Conservation (phyloP, 2,329 filamentous ascomycete genomes). For the Aureobasidium sp. region DNA sequence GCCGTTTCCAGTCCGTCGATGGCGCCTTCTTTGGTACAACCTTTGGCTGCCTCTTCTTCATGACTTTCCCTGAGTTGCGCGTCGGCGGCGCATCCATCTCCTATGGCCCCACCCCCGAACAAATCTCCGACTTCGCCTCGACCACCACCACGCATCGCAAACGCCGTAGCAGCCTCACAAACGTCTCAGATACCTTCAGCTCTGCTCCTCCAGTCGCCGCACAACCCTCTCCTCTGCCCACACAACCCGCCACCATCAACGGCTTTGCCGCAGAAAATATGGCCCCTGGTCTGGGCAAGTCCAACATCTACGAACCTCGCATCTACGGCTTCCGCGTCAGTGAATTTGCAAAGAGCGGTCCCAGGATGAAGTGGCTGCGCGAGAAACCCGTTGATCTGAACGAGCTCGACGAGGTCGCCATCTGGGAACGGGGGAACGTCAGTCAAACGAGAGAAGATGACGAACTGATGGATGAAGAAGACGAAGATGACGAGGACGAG, state of each 20-base stretch:
- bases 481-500: slow-evolving; percentile 14
- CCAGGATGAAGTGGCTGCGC: slow-evolving; percentile 94
- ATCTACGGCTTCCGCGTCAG: slow-evolving; percentile 97
- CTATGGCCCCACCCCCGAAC: slow-evolving; percentile 13
- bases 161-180: slow-evolving; percentile 15
- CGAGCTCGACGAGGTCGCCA: slow-evolving; percentile 66
- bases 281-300: slow-evolving; percentile 72
- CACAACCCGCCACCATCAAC: slow-evolving; percentile 58
- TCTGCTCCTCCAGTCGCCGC: slow-evolving; percentile 17
- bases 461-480: slow-evolving; percentile 13
- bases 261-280: slow-evolving; percentile 82
- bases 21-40: slow-evolving; percentile 98
- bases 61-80: slow-evolving; percentile 96
- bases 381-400: slow-evolving; percentile 71
- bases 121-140: not conserved
- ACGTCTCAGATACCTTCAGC: slow-evolving; percentile 4
- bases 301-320: slow-evolving; percentile 83
- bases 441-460: slow-evolving; percentile 31
- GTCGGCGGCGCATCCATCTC: slow-evolving; percentile 41
- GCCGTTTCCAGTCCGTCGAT: slow-evolving; percentile 92
- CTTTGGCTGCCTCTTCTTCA: slow-evolving; percentile 93
- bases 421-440: slow-evolving; percentile 31
- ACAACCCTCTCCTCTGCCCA: slow-evolving; percentile 21
- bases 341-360: slow-evolving; percentile 79
- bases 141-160: slow-evolving; percentile 9